Evolutionary conservation across 2,329 filamentous ascomycete genomes (phyloP).

Genomic region (Tolypocladium guangdongense): DNA sequence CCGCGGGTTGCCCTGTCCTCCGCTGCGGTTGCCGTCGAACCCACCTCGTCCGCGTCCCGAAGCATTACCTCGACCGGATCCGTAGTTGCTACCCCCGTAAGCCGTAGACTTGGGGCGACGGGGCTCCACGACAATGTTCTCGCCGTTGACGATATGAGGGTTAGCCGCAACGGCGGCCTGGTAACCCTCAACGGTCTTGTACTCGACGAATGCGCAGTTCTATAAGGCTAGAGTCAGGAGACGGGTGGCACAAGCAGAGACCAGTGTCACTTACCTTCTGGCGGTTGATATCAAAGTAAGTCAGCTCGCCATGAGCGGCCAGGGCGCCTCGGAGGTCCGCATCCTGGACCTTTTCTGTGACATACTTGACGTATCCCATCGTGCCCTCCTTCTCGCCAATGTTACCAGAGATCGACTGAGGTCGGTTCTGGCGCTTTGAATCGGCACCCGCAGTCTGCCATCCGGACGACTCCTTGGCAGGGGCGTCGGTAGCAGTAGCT

Average conservation of each 20-base stretch:
- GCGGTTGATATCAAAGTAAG: slow-evolving; percentile 68
- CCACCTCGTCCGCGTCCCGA: slow-evolving; percentile 57
- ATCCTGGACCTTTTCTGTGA: slow-evolving; percentile 76
- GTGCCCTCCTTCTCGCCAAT: slow-evolving; percentile 62
- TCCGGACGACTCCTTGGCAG: slow-evolving; percentile 39
- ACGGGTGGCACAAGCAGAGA: background rate
- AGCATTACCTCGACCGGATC: slow-evolving; percentile 47
- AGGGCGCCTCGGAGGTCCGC: slow-evolving; percentile 61
- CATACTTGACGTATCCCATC: slow-evolving; percentile 90
- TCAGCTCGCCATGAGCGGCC: slow-evolving; percentile 58
- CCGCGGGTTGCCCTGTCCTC: slow-evolving; percentile 50
- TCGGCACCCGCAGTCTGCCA: slow-evolving; percentile 87
- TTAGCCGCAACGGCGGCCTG: slow-evolving; percentile 73
- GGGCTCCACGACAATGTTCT: slow-evolving; percentile 79
- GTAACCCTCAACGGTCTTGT: slow-evolving; percentile 69
- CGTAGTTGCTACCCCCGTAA: slow-evolving; percentile 59
- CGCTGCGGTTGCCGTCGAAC: slow-evolving; percentile 46
- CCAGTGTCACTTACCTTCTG: slow-evolving; percentile 54
- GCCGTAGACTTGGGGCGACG: slow-evolving; percentile 66
- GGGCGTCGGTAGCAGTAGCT: slow-evolving; percentile 26
- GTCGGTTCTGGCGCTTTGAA: slow-evolving; percentile 72
- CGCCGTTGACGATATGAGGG: slow-evolving; percentile 73
- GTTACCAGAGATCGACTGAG: slow-evolving; percentile 50
- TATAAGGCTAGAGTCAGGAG: slow-evolving; percentile 25
- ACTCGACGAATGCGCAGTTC: slow-evolving; percentile 98